A percentile compares a stretch with the other conserved stretches of the same genome.
phyloP scores from a whole-genome alignment of 176 grass and related monocot genomes.

The Cenchrus purpureus region DNA sequence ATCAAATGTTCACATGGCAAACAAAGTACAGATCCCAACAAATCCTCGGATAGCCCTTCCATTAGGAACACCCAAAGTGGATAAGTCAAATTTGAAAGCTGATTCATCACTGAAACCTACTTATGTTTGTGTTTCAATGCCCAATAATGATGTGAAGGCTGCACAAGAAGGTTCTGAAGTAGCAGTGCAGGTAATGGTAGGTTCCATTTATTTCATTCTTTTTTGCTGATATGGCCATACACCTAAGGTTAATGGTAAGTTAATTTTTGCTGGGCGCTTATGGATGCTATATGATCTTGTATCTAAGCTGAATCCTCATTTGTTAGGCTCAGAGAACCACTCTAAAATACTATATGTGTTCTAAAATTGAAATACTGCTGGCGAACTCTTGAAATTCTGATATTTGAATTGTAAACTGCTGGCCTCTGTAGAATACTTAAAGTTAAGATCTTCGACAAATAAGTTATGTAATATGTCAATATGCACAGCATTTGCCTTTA shows the following conservation, averaged over 20 bases:
- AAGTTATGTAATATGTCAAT: conserved; percentile 6
- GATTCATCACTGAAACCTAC: conserved; percentile 59
- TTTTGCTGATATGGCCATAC: conserved; percentile 11
- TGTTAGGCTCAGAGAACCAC: conserved; percentile 10
- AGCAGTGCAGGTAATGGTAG: conserved; percentile 55
- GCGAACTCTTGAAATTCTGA: neutral
- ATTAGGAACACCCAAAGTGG: conserved; percentile 41
- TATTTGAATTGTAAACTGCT: neutral
- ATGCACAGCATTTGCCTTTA: conserved; percentile 16
- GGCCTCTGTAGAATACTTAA: neutral
- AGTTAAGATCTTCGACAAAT: conserved; percentile 5
- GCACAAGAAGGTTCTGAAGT: conserved; percentile 44
- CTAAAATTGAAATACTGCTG: conserved; percentile 10
- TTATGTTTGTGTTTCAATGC: conserved; percentile 71
- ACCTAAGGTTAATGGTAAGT: conserved; percentile 29
- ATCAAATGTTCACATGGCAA: conserved; percentile 52
- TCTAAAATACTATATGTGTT: neutral
- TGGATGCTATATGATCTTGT: conserved; percentile 12
- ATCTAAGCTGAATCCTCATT: conserved; percentile 20
- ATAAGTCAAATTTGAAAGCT: conserved; percentile 49
- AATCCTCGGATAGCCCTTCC: conserved; percentile 83
- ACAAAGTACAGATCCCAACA: conserved; percentile 74
- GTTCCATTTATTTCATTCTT: conserved; percentile 29
- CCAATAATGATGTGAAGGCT: conserved; percentile 54
- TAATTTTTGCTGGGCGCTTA: conserved; percentile 1